Percentiles rank a stretch among this genome's conserved stretches.
phyloP scores from a whole-genome alignment of 2,329 filamentous ascomycete genomes.

The Penicillium concentricum region DNA sequence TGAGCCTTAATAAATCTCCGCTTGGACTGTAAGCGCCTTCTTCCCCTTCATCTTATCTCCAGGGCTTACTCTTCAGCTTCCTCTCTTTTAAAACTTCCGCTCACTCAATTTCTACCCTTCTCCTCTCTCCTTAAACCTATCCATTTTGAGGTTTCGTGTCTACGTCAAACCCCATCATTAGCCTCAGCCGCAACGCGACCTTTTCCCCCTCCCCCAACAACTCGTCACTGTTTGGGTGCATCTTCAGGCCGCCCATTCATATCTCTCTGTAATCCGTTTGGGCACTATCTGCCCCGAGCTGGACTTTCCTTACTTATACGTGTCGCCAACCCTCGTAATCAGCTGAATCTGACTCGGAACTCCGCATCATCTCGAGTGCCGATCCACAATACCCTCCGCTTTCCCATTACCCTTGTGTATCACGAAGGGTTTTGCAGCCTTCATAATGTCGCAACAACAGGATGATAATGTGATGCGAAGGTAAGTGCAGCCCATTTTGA shows the following conservation, averaged over 20 bases:
- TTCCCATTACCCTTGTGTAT: conserved; percentile 9
- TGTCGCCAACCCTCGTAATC: conserved; percentile 15
- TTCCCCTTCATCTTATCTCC: conserved; percentile 16
- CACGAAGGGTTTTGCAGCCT: conserved; percentile 6
- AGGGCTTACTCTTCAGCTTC: conserved; percentile 11
- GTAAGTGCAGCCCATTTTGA: conserved; percentile 46
- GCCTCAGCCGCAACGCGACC: conserved; percentile 25
- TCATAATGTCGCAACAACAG: conserved; percentile 41
- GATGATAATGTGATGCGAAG: conserved; percentile 52
- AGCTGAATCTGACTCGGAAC: conserved; percentile 8
- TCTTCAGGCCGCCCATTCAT: conserved; percentile 16
- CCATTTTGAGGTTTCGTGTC: conserved; percentile 1
- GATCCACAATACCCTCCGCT: conserved; percentile 13
- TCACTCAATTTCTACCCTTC: conserved; percentile 6
- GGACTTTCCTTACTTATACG: conserved; percentile 8
- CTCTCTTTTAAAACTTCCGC: conserved; percentile 1
- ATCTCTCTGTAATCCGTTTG: conserved; percentile 12
- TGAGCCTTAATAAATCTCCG: conserved; percentile 22
- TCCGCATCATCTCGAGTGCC: conserved; percentile 11
- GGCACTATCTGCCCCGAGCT: conserved; percentile 14
- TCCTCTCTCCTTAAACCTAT: neutral
- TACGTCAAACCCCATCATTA: conserved; percentile 16
- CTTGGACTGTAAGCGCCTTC: conserved; percentile 15
- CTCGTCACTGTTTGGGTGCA: conserved; percentile 18
- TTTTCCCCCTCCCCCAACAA: conserved; percentile 24